Percentiles rank a stretch among this genome's conserved stretches.
Evolutionary conservation across 164 flowering plant genomes (phyloP).

Genomic region (Aristolochia contorta): DNA sequence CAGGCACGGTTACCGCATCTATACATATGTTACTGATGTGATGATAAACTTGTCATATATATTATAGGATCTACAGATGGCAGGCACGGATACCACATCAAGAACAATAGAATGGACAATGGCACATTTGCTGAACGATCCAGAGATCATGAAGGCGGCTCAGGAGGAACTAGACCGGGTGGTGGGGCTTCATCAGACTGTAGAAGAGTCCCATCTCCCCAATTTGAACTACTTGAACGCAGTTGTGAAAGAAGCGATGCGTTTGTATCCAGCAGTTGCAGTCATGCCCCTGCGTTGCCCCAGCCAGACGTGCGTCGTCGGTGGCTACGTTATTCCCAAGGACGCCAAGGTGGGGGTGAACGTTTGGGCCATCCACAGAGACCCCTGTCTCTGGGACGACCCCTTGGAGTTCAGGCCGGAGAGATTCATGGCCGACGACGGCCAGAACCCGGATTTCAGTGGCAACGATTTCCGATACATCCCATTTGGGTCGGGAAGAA

Average conservation of each 20-base stretch:
- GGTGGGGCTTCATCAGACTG: conserved; percentile 9
- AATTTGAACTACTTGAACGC: conserved; percentile 11
- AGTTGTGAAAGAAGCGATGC: conserved; percentile 10
- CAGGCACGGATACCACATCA: conserved; percentile 25
- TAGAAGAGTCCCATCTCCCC: conserved; percentile 12
- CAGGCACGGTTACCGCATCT: no score
- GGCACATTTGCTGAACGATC: conserved; percentile 24
- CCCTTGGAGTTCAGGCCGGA: conserved; percentile 16
- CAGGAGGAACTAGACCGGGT: conserved; percentile 21
- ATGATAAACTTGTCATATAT: no score
- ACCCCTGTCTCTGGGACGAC: conserved; percentile 13
- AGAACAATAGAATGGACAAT: conserved; percentile 23
- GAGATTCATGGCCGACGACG: conserved; percentile 5
- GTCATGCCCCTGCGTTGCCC: conserved; percentile 11
- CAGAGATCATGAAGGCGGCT: conserved; percentile 18
- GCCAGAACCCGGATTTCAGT: conserved; percentile 2
- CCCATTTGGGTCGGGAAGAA: no score
- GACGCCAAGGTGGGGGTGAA: conserved; percentile 11
- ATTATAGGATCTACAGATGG: conserved; percentile 26
- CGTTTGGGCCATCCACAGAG: conserved; percentile 19
- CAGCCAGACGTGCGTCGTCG: conserved; percentile 5
- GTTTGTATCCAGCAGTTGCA: conserved; percentile 9
- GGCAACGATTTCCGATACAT: no score
- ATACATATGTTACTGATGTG: no score
- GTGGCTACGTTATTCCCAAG: conserved; percentile 12